Percentiles rank a stretch among this genome's conserved stretches.
Conservation (phyloP, 345 rosid species). For the Eucalyptus erythrocorys region DNA sequence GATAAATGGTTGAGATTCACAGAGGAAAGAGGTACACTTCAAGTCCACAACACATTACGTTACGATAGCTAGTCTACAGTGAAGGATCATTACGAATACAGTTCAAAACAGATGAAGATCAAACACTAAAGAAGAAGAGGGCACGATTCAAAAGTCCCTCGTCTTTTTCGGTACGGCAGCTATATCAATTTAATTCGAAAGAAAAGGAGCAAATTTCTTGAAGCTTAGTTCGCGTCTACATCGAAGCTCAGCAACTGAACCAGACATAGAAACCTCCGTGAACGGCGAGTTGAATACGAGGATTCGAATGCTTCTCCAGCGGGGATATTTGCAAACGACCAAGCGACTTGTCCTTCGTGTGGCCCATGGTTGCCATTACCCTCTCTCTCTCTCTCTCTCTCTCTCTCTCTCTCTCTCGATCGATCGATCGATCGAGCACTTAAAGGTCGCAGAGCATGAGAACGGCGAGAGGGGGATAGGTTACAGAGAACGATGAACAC, state of each 20-base stretch:
- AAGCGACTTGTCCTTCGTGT: neutral
- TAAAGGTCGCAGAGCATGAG: neutral
- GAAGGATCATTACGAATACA: neutral
- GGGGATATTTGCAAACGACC: neutral
- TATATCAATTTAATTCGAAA: neutral
- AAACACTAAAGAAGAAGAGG: neutral
- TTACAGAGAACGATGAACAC: neutral
- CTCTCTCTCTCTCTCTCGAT: neutral
- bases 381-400: neutral
- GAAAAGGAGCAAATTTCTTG: neutral
- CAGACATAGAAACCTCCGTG: neutral
- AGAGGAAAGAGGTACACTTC: neutral
- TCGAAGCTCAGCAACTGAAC: neutral
- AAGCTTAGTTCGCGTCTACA: neutral
- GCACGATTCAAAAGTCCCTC: neutral
- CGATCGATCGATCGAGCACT: neutral
- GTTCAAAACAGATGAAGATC: neutral
- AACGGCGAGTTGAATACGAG: neutral
- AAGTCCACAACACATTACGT: neutral
- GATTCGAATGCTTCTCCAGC: neutral
- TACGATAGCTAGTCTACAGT: neutral
- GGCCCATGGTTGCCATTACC: neutral
- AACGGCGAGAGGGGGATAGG: neutral
- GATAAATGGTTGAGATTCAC: neutral
- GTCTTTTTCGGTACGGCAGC: neutral